Base-by-base conservation (phyloP, 2,329 filamentous ascomycete genomes). In the Byssoonygena ceratinophila region DNA sequence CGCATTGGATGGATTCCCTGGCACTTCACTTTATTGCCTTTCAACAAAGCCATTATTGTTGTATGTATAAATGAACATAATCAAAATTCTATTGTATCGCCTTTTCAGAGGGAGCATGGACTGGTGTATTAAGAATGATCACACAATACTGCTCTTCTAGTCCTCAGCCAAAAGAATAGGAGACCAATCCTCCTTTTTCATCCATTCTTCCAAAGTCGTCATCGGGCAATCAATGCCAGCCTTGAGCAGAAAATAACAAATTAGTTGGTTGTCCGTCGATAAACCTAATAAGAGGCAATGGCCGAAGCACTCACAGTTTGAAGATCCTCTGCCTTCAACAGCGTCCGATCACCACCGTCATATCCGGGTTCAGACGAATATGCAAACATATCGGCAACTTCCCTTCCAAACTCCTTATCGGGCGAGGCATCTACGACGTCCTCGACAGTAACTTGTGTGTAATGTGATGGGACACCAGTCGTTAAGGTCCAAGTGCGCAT, bases 321-420 rank as follows among this genome's bases (percentile, higher is more conserved):
- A 32, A 77, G 59, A 57, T 77, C 72, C 47, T 68, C 64, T 0
- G 72, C 73, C 40, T 57, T 73, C 51, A 76, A 51, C 14, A 76
- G 52, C 23, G 49, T 48, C 0, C 66, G 59, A 64, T 71, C 72
- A 0, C 64, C 73, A 0, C 75, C 75, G 54, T 74, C 74, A 51
- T 77, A 77, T 0, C 75, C 75, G 0, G 74, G 74, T 32, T 75
- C 65, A 0, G 68, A 71, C 9, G 66, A 68, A 54, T 77, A 78
- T 1, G 61, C 56, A 41, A 71, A 76, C 75, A 78, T 77, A 53
- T 69, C 59, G 2, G 67, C 67, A 0, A 72, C 63, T 55, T 78
- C 75, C 0, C 68, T 60, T 0, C 74, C 74, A 1, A 67, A 66
- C 1, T 74, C 73, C 1, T 58, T 59, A 39, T 76, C 73, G 0